Evolutionary conservation across 805 yeast species (phyloP), one percentile per base, ranked within the genome.

Genomic region (Wickerhamomyces alni): DNA sequence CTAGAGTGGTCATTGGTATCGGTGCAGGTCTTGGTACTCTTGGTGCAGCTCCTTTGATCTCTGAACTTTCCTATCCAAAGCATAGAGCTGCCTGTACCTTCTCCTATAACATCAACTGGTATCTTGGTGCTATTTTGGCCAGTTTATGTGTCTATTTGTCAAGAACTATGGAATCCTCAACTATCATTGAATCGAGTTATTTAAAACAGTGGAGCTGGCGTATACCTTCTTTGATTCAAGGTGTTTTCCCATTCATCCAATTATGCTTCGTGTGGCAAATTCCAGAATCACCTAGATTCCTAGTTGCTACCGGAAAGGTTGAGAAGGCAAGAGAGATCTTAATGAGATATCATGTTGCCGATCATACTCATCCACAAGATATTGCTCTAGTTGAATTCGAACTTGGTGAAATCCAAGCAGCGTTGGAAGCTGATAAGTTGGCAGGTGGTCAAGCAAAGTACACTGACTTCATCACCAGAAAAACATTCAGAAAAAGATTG

Each of bases 181-280:
- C 13, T 50, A 50, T 28, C n/a, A n/a, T 35, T 38, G 35, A 61
- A 74, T 8, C 57, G 58, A 47, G 45, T 41, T 36, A 32, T 57
- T 8, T 34, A 32, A 8, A 42, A 45, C 33, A 59, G 22, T 66
- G 66, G 61, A 58, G 67, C 27, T 76, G 81, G 81, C 71, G 75
- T 57, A 61, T 75, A 37, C 82, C 82, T 17, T 63, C 76, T 5
- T 63, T 62, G 35, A 44, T 76, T 28, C 82, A 77, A 56, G 74
- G 67, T 30, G 50, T 62, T 8, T 58, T 70, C 44, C 79, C 82
- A 2, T 24, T 65, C 3, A 16, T 70, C 24, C 77, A 72, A 49
- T 13, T 65, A n/a, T 5, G 5, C 44, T 3, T 50, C 65, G 17
- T 39, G 63, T 29, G 63, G 39, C 40, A 65, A 58, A 58, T 69